phyloP scores from a whole-genome alignment of 805 yeast genomes.

The Cyberlindnera galapagoensis region DNA sequence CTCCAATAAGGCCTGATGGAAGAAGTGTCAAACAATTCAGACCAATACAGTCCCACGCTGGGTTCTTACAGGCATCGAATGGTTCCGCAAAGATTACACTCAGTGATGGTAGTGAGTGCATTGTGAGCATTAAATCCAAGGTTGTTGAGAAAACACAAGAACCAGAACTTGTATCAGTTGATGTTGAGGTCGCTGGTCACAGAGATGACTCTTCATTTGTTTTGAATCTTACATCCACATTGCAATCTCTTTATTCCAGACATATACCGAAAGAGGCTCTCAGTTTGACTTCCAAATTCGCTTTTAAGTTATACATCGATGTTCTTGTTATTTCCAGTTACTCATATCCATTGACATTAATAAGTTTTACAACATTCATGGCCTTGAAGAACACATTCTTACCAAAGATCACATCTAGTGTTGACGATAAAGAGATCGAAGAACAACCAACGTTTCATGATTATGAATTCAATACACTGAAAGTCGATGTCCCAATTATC shows the following conservation, averaged over 20 bases:
- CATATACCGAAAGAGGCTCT: slow-evolving; percentile 49
- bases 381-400: slow-evolving; percentile 75
- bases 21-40: slow-evolving; percentile 69
- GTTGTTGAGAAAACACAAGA: slow-evolving; percentile 49
- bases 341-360: slow-evolving; percentile 74
- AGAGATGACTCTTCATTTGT: slow-evolving; percentile 75
- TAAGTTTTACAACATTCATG: slow-evolving; percentile 73
- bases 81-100: slow-evolving; percentile 87
- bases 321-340: slow-evolving; percentile 70
- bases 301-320: slow-evolving; percentile 74
- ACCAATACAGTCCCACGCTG: slow-evolving; percentile 77
- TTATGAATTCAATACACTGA: slow-evolving; percentile 63
- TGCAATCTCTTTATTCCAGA: slow-evolving; percentile 46
- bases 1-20: slow-evolving; percentile 82
- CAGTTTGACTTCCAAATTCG: slow-evolving; percentile 63
- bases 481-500: slow-evolving; percentile 62
- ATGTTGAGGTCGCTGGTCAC: slow-evolving; percentile 72
- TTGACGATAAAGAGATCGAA: slow-evolving; percentile 57
- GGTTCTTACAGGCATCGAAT: slow-evolving; percentile 79
- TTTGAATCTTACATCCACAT: slow-evolving; percentile 52
- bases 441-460: slow-evolving; percentile 90
- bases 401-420: slow-evolving; percentile 65
- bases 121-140: slow-evolving; percentile 83
- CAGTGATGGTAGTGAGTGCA: slow-evolving; percentile 89
- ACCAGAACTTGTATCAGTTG: slow-evolving; percentile 57